Evolutionary conservation across 2,329 filamentous ascomycete species (phyloP).

Genomic region (Bimuria novae-zelandiae): DNA sequence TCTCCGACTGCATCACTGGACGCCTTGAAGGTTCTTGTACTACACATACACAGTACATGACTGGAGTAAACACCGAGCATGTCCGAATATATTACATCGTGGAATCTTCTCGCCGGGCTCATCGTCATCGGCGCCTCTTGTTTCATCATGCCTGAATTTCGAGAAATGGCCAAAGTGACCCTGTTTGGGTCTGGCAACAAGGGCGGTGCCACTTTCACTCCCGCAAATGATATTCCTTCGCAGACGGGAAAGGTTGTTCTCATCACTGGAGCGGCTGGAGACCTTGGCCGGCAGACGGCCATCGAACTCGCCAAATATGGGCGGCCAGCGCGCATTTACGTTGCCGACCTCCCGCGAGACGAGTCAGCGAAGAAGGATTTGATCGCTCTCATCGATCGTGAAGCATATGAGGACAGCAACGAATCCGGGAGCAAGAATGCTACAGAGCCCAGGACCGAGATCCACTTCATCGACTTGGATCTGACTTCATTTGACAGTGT

Average conservation of each 20-base stretch:
- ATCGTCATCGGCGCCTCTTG: constrained; percentile 6
- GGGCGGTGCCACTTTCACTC: constrained; percentile 4
- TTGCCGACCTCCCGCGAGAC: constrained; percentile 12
- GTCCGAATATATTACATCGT: neutral
- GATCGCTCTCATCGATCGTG: constrained; percentile 5
- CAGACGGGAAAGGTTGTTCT: constrained; percentile 15
- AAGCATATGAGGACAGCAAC: constrained; percentile 5
- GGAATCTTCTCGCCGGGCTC: neutral
- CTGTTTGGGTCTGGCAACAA: constrained; percentile 16
- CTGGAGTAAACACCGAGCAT: neutral
- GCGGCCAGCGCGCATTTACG: constrained; percentile 11
- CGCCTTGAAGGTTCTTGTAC: neutral
- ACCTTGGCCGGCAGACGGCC: constrained; percentile 10
- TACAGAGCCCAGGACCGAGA: neutral
- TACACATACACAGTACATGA: neutral
- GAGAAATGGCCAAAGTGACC: constrained; percentile 17
- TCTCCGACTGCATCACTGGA: neutral
- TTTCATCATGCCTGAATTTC: constrained; percentile 11
- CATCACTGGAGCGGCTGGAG: constrained; percentile 13
- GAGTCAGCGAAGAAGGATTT: constrained; percentile 9
- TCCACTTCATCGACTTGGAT: constrained; percentile 14
- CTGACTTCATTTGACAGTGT: constrained; percentile 12
- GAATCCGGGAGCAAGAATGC: neutral
- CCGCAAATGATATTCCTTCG: constrained; percentile 11
- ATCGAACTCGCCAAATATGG: constrained; percentile 14